Evolutionary conservation across 768 basidiomycete genomes (phyloP).

Genomic region (Xanthoconium stramineum): DNA sequence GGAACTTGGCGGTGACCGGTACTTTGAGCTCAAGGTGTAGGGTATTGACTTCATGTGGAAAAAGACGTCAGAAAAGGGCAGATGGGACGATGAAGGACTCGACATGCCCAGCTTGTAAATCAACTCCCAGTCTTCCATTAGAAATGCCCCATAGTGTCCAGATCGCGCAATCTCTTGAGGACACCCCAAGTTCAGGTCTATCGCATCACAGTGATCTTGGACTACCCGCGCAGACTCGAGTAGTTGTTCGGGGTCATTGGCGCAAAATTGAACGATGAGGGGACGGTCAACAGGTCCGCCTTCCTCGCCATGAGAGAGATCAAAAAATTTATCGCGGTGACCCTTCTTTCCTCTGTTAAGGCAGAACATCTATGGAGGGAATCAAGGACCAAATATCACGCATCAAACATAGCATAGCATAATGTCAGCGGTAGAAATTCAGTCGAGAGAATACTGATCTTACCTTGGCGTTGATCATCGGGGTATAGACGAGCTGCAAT

Average conservation of each 20-base stretch:
- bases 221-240: constrained; percentile 75
- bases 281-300: constrained; percentile 75
- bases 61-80: not conserved
- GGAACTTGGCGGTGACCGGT: constrained; percentile 97
- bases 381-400: not conserved
- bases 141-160: constrained; percentile 84
- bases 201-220: constrained; percentile 81
- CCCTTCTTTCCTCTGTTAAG: constrained; percentile 33
- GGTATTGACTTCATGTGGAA: constrained; percentile 60
- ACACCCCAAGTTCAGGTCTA: constrained; percentile 93
- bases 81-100: not conserved
- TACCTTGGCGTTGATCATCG: constrained; percentile 97
- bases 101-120: constrained; percentile 73
- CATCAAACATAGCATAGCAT: not conserved
- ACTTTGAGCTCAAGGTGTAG: constrained; percentile 79
- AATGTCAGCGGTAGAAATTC: not conserved
- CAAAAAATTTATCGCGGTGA: constrained; percentile 65
- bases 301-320: constrained; percentile 74
- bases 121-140: constrained; percentile 94
- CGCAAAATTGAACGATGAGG: constrained; percentile 90
- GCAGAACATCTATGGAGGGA: constrained; percentile 53
- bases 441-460: not conserved
- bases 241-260: constrained; percentile 79
- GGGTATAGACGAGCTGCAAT: constrained; percentile 81
- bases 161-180: constrained; percentile 92